These are phyloP conservation scores for Ceratocystis colombiana DNA, from an alignment of 2,329 filamentous ascomycete species.

Conservation along the genomic window DNA sequence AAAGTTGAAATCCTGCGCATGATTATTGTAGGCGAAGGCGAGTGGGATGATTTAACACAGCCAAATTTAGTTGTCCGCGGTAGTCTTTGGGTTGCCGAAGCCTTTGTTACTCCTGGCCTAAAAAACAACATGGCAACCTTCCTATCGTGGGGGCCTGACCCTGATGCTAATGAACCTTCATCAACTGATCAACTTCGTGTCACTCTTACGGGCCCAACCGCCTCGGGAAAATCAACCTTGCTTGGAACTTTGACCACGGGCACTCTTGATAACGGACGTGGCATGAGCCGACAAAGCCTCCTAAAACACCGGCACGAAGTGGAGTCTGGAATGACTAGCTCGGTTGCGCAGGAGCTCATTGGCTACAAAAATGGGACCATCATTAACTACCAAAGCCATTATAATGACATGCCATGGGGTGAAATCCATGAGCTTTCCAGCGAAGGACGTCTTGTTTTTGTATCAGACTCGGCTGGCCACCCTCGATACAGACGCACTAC, in stretches of 20 bases:
- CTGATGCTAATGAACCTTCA: constrained; percentile 31
- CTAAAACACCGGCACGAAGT: constrained; percentile 92
- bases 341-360: constrained; percentile 84
- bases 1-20: constrained; percentile 69
- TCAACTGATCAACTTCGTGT: constrained; percentile 68
- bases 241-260: constrained; percentile 82
- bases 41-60: constrained; percentile 43
- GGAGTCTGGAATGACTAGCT: constrained; percentile 82
- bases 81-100: constrained; percentile 79
- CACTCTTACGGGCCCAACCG: constrained; percentile 79
- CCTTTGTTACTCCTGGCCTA: constrained; percentile 67
- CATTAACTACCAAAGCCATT: constrained; percentile 68
- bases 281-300: constrained; percentile 77
- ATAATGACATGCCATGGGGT: constrained; percentile 83
- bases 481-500: constrained; percentile 83
- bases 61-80: constrained; percentile 28
- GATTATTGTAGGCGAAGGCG: constrained; percentile 75
- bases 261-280: constrained; percentile 80
- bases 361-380: constrained; percentile 59
- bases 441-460: constrained; percentile 66
- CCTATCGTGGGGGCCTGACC: constrained; percentile 17
- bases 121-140: neutral
- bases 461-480: constrained; percentile 87
- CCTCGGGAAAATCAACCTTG: constrained; percentile 84
- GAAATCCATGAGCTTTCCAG: constrained; percentile 78